Base-by-base conservation (phyloP, 306 rosid genomes). In the Cucumis melo region DNA sequence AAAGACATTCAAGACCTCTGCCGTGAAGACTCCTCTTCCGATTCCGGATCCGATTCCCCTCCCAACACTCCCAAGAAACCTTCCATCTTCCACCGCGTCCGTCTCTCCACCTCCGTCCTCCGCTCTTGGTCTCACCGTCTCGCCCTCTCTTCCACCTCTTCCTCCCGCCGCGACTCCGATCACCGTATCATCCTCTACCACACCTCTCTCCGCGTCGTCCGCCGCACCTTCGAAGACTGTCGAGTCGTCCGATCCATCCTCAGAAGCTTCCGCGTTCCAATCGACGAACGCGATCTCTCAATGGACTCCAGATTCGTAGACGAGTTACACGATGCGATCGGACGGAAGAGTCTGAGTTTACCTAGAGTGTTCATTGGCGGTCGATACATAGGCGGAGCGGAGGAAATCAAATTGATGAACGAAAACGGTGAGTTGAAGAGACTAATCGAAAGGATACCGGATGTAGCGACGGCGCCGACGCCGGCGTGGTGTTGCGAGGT, bases 241-340 rank as follows among this genome's bases (percentile, higher is more conserved):
- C 77, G 86, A 24, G 74, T 78, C 75, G 91, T 89, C 65, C 83
- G 86, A 27, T 88, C 94, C 1, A 91, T 93, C 32, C 89, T 93
- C 59, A 86, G 80, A 1, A 84, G 88, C 16, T 88, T 88, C 67
- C 77, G 78, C 7, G 88, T 87, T 54, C 83, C 87, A 8, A 55
- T 91, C 58, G 98, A 93, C 87, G 96, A 91, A 68, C 91, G 98
- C 23, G 98, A 93, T 59, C 84, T 93, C 38, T 88, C 94, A 9
- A 86, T 93, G 78, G 98, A 91, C 81, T 79, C 83, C 0, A 68
- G 73, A 34, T 91, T 80, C 60, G 81, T 85, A 24, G 78, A 85
- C 51, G 97, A 93, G 79, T 79, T 93, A 16, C 87, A 85, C 77
- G 80, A 7, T 66, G 79, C 88, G 41, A 63, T 87, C 6, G 90